Evolutionary conservation across 148 eudicot genomes (phyloP).

Genomic region (Mesembryanthemum crystallinum): DNA sequence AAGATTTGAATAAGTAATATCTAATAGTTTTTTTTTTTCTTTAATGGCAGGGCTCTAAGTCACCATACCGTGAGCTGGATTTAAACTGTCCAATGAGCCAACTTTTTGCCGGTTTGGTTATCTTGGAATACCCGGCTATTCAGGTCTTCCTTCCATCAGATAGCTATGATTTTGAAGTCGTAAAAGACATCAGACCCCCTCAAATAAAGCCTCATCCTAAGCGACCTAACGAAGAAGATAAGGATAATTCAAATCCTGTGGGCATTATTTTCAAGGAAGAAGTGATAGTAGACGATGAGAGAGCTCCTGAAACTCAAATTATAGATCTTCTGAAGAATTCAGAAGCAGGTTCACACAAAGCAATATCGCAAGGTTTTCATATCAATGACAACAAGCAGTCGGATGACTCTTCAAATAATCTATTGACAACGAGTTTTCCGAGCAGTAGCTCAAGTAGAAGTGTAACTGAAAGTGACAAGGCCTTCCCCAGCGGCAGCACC

Average conservation of each 20-base stretch:
- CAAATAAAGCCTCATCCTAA: constrained; percentile 28
- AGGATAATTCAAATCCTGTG: constrained; percentile 35
- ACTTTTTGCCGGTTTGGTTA: constrained; percentile 53
- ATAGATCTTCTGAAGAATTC: constrained; percentile 44
- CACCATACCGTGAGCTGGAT: constrained; percentile 70
- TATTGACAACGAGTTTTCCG: neutral
- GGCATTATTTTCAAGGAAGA: constrained; percentile 73
- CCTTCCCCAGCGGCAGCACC: constrained; percentile 2
- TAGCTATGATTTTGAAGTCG: constrained; percentile 55
- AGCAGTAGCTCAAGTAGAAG: neutral
- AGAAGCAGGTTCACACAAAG: neutral
- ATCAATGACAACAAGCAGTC: constrained; percentile 22
- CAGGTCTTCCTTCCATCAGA: constrained; percentile 78
- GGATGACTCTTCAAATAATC: constrained; percentile 11
- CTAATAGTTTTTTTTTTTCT: constrained; percentile 9
- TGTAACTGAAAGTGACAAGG: constrained; percentile 15
- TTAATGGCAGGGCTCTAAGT: constrained; percentile 49
- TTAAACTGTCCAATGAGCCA: constrained; percentile 51
- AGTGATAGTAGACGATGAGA: constrained; percentile 58
- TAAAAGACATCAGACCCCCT: constrained; percentile 38
- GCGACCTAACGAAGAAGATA: constrained; percentile 25
- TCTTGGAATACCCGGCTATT: constrained; percentile 82
- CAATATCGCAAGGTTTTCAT: constrained; percentile 3
- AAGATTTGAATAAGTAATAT: neutral
- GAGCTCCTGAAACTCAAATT: constrained; percentile 42